Conservation (phyloP, 805 yeast species). For the Kluyveromyces siamensis region DNA sequence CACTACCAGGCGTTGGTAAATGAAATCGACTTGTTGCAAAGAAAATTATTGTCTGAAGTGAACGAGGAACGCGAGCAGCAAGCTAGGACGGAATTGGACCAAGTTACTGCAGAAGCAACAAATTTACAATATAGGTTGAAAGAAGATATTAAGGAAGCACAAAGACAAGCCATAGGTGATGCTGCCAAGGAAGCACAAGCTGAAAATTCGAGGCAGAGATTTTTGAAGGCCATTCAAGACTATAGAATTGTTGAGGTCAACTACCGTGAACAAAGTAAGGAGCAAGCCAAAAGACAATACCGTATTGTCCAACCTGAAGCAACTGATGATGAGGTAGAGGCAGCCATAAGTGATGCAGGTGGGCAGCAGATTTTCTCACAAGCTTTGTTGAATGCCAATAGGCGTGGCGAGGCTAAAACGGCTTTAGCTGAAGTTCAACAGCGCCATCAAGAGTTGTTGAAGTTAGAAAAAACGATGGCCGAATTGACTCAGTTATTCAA, state of each 20-base stretch:
- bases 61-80: slow-evolving; percentile 61
- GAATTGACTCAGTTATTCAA: slow-evolving; percentile 90
- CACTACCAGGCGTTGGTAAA: slow-evolving; percentile 63
- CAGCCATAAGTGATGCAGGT: slow-evolving; percentile 75
- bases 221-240: slow-evolving; percentile 77
- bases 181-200: slow-evolving; percentile 83
- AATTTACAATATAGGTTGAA: slow-evolving; percentile 70
- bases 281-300: slow-evolving; percentile 89
- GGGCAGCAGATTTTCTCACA: slow-evolving; percentile 91
- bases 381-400: slow-evolving; percentile 76
- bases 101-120: slow-evolving; percentile 67
- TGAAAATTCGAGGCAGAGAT: slow-evolving; percentile 75
- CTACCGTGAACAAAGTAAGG: slow-evolving; percentile 74
- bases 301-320: slow-evolving; percentile 83
- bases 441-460: slow-evolving; percentile 89
- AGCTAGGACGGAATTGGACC: slow-evolving; percentile 68
- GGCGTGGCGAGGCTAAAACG: slow-evolving; percentile 91
- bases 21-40: slow-evolving; percentile 61
- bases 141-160: slow-evolving; percentile 65
- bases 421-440: slow-evolving; percentile 93
- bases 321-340: slow-evolving; percentile 71
- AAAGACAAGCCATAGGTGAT: slow-evolving; percentile 61
- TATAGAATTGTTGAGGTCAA: slow-evolving; percentile 80
- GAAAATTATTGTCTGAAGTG: slow-evolving; percentile 61
- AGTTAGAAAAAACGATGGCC: slow-evolving; percentile 90